A percentile compares a stretch with the other conserved stretches of the same genome.
These are phyloP conservation scores for Deakozyma indianensis DNA, from an alignment of 805 yeast genomes.

Conservation along the genomic window DNA sequence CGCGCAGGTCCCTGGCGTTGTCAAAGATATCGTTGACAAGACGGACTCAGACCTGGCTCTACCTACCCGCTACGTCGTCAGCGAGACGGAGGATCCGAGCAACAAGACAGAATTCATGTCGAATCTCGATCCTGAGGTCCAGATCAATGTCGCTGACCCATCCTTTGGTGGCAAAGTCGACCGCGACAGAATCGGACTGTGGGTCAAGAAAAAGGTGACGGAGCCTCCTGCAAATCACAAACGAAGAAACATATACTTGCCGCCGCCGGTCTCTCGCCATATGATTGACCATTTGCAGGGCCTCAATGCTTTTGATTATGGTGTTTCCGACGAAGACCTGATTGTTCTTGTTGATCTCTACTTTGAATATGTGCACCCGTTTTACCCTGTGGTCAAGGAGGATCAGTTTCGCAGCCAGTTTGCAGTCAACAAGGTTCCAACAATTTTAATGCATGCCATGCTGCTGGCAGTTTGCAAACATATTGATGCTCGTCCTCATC, in stretches of 20 bases:
- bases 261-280: not conserved
- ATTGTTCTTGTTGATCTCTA: conserved; percentile 4
- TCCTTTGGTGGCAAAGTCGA: not conserved
- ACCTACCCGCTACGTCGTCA: not conserved
- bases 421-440: conserved; percentile 3
- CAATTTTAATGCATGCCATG: conserved; percentile 6
- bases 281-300: not conserved
- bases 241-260: not conserved
- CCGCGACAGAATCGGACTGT: not conserved
- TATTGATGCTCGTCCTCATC: not conserved
- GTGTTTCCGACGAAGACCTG: not conserved
- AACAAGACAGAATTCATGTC: not conserved
- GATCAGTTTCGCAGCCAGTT: conserved; percentile 4
- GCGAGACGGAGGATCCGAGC: not conserved
- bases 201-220: not conserved
- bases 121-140: not conserved
- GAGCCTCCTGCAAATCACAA: not conserved
- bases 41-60: not conserved
- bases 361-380: conserved; percentile 7
- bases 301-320: not conserved
- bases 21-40: not conserved
- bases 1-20: not conserved
- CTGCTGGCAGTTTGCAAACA: not conserved
- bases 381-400: conserved; percentile 7
- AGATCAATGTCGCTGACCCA: not conserved